phyloP scores from a whole-genome alignment of 176 grass and related monocot genomes.

The Oryza brachyantha region DNA sequence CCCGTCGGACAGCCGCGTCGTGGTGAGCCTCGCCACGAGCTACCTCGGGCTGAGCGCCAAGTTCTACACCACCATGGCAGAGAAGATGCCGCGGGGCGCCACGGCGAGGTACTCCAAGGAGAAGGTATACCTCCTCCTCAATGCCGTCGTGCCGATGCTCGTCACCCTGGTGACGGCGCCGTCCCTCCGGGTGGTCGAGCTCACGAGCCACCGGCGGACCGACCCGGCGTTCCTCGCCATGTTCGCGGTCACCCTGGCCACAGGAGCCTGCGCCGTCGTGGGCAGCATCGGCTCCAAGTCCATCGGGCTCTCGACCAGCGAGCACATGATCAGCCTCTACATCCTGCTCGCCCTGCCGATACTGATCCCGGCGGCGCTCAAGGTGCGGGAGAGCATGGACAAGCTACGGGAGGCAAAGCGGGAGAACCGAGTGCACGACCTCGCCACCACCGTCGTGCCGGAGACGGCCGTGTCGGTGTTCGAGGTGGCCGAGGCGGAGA shows the following conservation, averaged over 20 bases:
- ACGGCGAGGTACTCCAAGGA: constrained; percentile 15
- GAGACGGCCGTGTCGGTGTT: constrained; percentile 31
- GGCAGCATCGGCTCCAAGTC: constrained; percentile 62
- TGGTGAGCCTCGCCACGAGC: constrained; percentile 74
- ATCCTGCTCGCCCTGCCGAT: constrained; percentile 57
- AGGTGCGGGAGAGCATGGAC: constrained; percentile 37
- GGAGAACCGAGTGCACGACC: constrained; percentile 70
- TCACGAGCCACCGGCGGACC: not conserved
- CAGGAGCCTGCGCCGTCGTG: constrained; percentile 64
- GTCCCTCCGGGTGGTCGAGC: constrained; percentile 49
- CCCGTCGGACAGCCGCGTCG: constrained; percentile 64
- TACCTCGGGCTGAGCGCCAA: constrained; percentile 95
- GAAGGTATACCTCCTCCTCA: constrained; percentile 79
- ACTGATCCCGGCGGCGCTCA: constrained; percentile 54
- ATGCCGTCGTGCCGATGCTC: constrained; percentile 69
- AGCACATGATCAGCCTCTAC: constrained; percentile 65
- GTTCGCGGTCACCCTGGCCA: constrained; percentile 79
- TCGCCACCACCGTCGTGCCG: constrained; percentile 38
- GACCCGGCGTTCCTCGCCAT: constrained; percentile 57
- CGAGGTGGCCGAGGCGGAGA: not conserved
- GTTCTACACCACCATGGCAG: constrained; percentile 63
- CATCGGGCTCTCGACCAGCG: constrained; percentile 40
- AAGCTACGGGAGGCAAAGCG: constrained; percentile 47
- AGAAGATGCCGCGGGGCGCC: constrained; percentile 18
- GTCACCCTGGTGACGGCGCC: constrained; percentile 51